Conservation (phyloP, 257 asterid species). For the Solanum medicagineum region DNA sequence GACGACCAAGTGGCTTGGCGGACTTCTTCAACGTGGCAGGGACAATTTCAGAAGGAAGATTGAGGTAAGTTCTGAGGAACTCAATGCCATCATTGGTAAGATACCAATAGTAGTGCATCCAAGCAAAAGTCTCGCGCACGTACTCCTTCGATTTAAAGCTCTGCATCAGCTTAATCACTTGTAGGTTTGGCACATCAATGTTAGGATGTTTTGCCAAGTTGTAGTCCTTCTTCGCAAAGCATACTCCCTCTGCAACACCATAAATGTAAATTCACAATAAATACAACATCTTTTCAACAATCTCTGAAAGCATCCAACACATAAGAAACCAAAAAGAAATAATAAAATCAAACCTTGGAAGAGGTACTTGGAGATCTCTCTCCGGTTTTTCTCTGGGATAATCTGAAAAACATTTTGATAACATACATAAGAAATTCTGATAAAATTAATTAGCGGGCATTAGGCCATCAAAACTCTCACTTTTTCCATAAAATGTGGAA, state of each 20-base stretch:
- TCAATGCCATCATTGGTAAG: conserved; percentile 90
- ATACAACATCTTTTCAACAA: background rate
- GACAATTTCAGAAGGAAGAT: conserved; percentile 83
- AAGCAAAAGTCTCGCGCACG: conserved; percentile 89
- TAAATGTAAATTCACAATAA: background rate
- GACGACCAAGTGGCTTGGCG: conserved; percentile 87
- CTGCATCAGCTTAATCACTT: background rate
- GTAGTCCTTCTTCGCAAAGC: background rate
- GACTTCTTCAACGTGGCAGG: conserved; percentile 94
- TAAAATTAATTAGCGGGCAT: background rate
- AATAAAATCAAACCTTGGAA: background rate
- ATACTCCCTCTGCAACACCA: background rate
- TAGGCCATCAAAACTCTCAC: too few relatives aligned
- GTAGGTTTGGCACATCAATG: background rate
- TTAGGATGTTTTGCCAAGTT: background rate
- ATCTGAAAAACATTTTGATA: background rate
- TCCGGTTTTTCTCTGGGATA: background rate
- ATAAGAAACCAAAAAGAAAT: background rate
- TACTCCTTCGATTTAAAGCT: conserved; percentile 32
- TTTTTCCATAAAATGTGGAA: too few relatives aligned
- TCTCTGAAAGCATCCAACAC: background rate
- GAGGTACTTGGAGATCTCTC: background rate
- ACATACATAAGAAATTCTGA: background rate
- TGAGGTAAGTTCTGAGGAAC: conserved; percentile 81
- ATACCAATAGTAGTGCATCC: conserved; percentile 97